Evolutionary conservation across 371 early-diverging fungal genomes (phyloP), one percentile per base, ranked within the genome.

Genomic region (Coemansia sp.): DNA sequence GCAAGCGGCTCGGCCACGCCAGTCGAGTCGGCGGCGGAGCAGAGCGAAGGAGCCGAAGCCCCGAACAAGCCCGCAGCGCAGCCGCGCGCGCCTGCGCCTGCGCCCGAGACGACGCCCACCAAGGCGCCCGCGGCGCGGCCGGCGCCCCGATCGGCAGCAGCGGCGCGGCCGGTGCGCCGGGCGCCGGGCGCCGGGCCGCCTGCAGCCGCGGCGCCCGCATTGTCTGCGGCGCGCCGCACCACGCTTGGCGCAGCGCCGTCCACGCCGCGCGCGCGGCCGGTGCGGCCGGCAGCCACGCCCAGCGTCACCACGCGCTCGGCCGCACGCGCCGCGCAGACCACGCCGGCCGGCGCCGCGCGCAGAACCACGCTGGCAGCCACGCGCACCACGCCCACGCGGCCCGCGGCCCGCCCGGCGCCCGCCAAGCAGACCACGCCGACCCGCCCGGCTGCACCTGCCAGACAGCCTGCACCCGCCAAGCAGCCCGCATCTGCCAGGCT

Each of bases 261-360:
- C n/a, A 34, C 52, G 2, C 32, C 32, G 30, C 51, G 51, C 32
- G 32, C 51, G 30, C n/a, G 35, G 14, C n/a, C 51, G 10, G 32
- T 11, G 51, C 51, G 35, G 34, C n/a, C 52, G 20, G 35, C 53
- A 11, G 16, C 26, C 34, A 53, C 53, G n/a, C 53, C 53, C 20
- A 53, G 36, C 16, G 53, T 53, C 20, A 53, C 53, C 35, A 53
- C 53, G 14, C 53, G 53, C 11, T 13, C 53, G 8, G 53, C 53
- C 4, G 53, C 53, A 3, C 53, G 53, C 7, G 35, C 38, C 36
- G 35, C 53, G 8, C 53, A 53, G 53, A 35, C 53, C 36, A 53
- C 53, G 53, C 38, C 53, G 36, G 14, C 53, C 7, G 20, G 36
- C 7, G 53, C 38, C 14, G 36, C 36, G 35, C 53, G 53, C 36